Conservation (phyloP, 306 rosid genomes). For the Gastrolobium bilobum region DNA sequence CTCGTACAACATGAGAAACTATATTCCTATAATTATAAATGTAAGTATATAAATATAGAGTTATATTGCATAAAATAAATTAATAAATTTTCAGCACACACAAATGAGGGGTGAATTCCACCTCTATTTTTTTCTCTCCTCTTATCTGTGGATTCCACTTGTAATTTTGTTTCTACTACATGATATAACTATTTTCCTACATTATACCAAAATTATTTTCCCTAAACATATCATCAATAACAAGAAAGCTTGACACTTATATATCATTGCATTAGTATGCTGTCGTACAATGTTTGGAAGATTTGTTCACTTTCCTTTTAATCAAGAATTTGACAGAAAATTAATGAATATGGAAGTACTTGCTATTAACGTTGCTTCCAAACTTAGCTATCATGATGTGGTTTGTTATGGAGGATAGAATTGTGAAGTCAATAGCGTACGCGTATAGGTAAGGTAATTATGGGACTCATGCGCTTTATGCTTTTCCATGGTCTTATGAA, state of each 20-base stretch:
- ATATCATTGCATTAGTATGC: not conserved
- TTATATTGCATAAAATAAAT: too few relatives aligned
- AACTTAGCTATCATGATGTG: constrained; percentile 40
- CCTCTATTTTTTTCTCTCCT: too few relatives aligned
- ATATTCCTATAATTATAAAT: too few relatives aligned
- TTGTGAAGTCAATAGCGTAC: constrained; percentile 59
- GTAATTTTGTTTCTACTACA: too few relatives aligned
- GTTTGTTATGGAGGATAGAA: constrained; percentile 47
- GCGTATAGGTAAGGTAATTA: constrained; percentile 63
- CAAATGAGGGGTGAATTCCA: too few relatives aligned
- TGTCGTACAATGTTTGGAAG: constrained; percentile 10
- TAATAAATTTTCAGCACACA: too few relatives aligned
- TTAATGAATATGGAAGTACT: constrained; percentile 6
- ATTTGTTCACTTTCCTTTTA: constrained; percentile 5
- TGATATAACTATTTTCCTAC: too few relatives aligned
- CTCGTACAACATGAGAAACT: too few relatives aligned
- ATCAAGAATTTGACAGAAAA: constrained; percentile 25
- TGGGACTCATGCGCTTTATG: constrained; percentile 53
- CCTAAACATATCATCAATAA: not conserved
- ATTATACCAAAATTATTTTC: too few relatives aligned
- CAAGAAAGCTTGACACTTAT: not conserved
- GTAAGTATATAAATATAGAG: too few relatives aligned
- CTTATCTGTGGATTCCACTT: too few relatives aligned
- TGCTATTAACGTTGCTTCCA: constrained; percentile 45
- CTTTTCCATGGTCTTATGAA: constrained; percentile 20